These are phyloP conservation scores for Candida loeiensis DNA, from an alignment of 805 yeast genomes.

Conservation along the genomic window DNA sequence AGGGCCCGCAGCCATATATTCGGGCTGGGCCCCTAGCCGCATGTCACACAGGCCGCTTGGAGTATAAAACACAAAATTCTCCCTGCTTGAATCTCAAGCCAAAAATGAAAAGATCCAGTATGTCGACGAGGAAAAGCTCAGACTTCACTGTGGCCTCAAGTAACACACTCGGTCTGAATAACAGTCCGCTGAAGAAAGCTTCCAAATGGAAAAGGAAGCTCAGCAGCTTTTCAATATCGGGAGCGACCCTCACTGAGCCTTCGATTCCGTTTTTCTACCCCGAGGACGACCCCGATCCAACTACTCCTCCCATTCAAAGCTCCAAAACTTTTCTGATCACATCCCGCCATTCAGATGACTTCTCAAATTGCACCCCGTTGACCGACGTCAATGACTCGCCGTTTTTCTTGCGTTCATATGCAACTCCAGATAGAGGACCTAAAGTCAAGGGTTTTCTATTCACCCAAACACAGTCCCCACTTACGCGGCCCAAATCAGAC, in stretches of 20 bases:
- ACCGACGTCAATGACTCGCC: slow-evolving; percentile 4
- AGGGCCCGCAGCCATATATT: too few species aligned
- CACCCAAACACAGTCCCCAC: slow-evolving; percentile 13
- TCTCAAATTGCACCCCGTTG: background rate
- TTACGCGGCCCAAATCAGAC: slow-evolving; percentile 2
- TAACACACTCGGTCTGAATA: too few species aligned
- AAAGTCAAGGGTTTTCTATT: slow-evolving; percentile 22
- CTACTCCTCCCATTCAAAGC: background rate
- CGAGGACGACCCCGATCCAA: background rate
- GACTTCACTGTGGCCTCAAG: background rate
- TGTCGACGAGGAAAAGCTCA: background rate
- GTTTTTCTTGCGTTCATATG: background rate
- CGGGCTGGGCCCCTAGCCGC: too few species aligned
- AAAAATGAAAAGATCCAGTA: background rate
- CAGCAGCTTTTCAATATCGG: background rate
- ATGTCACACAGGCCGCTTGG: background rate
- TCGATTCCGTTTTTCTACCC: background rate
- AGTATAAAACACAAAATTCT: background rate
- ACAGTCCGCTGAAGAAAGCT: background rate
- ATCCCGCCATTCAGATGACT: background rate
- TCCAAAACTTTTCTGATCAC: background rate
- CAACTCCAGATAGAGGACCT: slow-evolving; percentile 17
- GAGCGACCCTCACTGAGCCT: background rate
- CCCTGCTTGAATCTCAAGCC: background rate
- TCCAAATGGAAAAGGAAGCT: background rate